phyloP scores from a whole-genome alignment of 2,329 filamentous ascomycete species.

The Coniella vitis region DNA sequence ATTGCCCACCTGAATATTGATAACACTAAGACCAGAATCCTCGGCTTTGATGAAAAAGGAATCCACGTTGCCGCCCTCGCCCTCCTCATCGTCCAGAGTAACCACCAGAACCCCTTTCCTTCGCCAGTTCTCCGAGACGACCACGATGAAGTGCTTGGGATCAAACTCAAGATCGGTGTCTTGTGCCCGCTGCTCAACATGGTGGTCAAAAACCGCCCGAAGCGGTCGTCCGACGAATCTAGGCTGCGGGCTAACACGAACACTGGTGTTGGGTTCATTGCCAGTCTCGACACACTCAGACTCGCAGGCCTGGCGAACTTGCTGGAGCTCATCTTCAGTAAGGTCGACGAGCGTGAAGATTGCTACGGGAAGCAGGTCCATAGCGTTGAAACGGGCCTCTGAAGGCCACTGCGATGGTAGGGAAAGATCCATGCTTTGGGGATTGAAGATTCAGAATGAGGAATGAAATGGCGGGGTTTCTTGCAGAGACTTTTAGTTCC shows the following conservation, averaged over 20 bases:
- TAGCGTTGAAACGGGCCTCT: background rate
- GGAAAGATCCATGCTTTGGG: background rate
- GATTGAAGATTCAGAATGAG: too few species aligned
- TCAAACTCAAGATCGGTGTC: background rate
- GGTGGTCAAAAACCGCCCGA: background rate
- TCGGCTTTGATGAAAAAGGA: background rate
- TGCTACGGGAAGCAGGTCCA: background rate
- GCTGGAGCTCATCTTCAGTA: background rate
- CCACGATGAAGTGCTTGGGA: background rate
- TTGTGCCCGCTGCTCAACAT: background rate
- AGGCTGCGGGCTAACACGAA: background rate
- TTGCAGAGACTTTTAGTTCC: too few species aligned
- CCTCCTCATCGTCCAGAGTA: background rate
- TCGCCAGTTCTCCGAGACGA: background rate
- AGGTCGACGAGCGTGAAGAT: background rate
- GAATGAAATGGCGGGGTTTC: too few species aligned
- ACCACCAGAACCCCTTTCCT: background rate
- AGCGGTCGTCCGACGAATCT: background rate
- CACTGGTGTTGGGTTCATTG: background rate
- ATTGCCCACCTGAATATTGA: background rate
- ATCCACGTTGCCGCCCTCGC: background rate
- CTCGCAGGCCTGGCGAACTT: background rate
- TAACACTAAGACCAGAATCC: background rate
- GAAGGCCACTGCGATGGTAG: background rate
- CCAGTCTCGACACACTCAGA: background rate